These are phyloP conservation scores for Oryza brachyantha DNA, from an alignment of 176 grass and related monocot genomes.

Conservation along the genomic window DNA sequence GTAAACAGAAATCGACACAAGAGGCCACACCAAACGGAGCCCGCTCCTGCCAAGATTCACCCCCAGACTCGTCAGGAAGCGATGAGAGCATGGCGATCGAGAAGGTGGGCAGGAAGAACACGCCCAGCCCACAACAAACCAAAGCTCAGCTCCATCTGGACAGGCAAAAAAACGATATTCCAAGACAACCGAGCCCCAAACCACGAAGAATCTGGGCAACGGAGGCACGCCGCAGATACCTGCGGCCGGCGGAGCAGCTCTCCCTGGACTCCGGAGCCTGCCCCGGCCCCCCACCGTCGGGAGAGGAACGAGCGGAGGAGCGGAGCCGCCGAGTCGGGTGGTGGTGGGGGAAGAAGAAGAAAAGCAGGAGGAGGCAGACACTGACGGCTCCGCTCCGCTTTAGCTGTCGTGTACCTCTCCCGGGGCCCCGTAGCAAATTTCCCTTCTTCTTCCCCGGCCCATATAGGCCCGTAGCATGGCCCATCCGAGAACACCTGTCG, in stretches of 20 bases:
- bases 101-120: too few relatives aligned
- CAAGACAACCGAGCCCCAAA: not conserved
- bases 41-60: not conserved
- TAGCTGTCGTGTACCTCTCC: not conserved
- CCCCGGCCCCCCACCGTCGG: conserved; percentile 9
- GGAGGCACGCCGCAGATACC: not conserved
- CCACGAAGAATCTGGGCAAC: not conserved
- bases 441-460: not conserved
- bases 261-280: not conserved
- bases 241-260: not conserved
- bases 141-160: not conserved
- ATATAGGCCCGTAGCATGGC: not conserved
- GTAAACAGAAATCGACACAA: not conserved
- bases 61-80: not conserved
- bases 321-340: not conserved
- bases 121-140: not conserved
- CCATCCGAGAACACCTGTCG: too few relatives aligned
- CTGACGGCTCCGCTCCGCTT: too few relatives aligned
- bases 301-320: conserved; percentile 19
- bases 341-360: conserved; percentile 17
- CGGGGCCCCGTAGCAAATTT: not conserved
- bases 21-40: not conserved
- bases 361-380: conserved; percentile 26
- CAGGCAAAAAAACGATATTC: not conserved
- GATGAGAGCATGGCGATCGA: not conserved